Evolutionary conservation across 2,329 filamentous ascomycete genomes (phyloP).

Genomic region (Aureobasidium sp.): DNA sequence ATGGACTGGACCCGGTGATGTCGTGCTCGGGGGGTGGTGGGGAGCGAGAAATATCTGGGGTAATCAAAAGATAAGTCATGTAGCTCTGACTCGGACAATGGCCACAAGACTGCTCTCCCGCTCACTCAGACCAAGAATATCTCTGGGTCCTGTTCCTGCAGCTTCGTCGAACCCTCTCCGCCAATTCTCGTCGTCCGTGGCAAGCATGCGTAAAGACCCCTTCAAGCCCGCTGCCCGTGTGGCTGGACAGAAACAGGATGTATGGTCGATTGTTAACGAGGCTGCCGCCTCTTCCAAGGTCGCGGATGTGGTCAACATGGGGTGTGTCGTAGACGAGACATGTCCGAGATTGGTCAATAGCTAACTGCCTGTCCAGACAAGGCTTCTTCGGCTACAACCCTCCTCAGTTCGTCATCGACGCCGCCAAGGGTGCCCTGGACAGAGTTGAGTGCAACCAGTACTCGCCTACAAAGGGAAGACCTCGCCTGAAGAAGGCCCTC

Average conservation of each 20-base stretch:
- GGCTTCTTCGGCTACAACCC: slow-evolving; percentile 91
- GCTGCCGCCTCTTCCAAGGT: slow-evolving; percentile 57
- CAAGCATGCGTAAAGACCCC: slow-evolving; percentile 29
- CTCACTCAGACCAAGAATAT: not conserved
- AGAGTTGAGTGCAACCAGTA: slow-evolving; percentile 98
- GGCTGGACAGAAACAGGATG: slow-evolving; percentile 50
- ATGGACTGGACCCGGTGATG: not conserved
- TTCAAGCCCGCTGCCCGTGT: slow-evolving; percentile 51
- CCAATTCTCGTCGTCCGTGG: not conserved
- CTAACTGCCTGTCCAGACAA: slow-evolving; percentile 33
- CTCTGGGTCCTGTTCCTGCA: too few relatives aligned
- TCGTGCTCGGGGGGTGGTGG: slow-evolving; percentile 3
- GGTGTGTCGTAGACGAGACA: slow-evolving; percentile 27
- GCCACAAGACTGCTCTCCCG: slow-evolving; percentile 1
- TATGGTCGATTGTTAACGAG: slow-evolving; percentile 62
- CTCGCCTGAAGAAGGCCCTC: slow-evolving; percentile 85
- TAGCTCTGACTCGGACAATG: not conserved
- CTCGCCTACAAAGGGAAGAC: slow-evolving; percentile 87
- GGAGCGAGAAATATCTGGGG: slow-evolving; percentile 1
- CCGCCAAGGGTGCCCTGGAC: slow-evolving; percentile 82
- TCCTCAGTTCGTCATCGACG: slow-evolving; percentile 80
- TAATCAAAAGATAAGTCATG: not conserved
- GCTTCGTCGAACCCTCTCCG: not conserved
- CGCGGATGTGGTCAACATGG: slow-evolving; percentile 63
- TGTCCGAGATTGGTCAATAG: not conserved